A percentile compares a stretch with the other conserved stretches of the same genome.
These are phyloP conservation scores for Spergularia azorica DNA, from an alignment of 179 eudicot genomes.

Conservation along the genomic window DNA sequence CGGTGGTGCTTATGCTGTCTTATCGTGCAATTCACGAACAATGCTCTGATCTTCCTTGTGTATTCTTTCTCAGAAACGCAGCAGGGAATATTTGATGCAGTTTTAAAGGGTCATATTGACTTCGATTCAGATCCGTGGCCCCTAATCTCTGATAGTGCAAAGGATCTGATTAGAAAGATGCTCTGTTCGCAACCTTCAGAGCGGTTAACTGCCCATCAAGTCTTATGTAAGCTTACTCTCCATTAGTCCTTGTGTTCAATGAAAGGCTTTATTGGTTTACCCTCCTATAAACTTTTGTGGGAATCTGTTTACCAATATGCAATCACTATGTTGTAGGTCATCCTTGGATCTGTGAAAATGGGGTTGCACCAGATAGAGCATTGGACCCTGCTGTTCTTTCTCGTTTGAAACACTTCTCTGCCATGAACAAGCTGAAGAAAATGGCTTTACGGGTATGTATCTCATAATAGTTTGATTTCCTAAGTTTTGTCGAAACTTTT, in stretches of 20 bases:
- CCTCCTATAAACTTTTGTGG: constrained; percentile 12
- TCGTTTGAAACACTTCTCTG: constrained; percentile 95
- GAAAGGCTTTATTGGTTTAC: background rate
- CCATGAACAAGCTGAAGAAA: constrained; percentile 96
- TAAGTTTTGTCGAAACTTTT: background rate
- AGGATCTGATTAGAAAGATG: constrained; percentile 82
- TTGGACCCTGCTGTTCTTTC: constrained; percentile 97
- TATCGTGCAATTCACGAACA: background rate
- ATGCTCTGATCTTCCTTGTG: background rate
- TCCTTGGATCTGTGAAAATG: constrained; percentile 99
- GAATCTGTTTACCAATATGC: constrained; percentile 4
- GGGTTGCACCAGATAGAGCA: constrained; percentile 98
- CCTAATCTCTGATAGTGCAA: constrained; percentile 73
- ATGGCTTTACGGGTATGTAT: constrained; percentile 96
- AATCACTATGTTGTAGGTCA: constrained; percentile 53
- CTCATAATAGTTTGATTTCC: background rate
- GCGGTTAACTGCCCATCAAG: constrained; percentile 87
- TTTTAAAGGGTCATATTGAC: constrained; percentile 74
- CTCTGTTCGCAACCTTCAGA: constrained; percentile 59
- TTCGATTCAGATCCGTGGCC: constrained; percentile 96
- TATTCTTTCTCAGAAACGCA: constrained; percentile 65
- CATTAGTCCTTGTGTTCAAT: background rate
- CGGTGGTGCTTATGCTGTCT: background rate
- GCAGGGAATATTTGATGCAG: constrained; percentile 93
- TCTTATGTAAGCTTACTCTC: constrained; percentile 53